Base-by-base conservation (phyloP, 1,139 yeast genomes). In the Scheffersomyces quercinus region DNA sequence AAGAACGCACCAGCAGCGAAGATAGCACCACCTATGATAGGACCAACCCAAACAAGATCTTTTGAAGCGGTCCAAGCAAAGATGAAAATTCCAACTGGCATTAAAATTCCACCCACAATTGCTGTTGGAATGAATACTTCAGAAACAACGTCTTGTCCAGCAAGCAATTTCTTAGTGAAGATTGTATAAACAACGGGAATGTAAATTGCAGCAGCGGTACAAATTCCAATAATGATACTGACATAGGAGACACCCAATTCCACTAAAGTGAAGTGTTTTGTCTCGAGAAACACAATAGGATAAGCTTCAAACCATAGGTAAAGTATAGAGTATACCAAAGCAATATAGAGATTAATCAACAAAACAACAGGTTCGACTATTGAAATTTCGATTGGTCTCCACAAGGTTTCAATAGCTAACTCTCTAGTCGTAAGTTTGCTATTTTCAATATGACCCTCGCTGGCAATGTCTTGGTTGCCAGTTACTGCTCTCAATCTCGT, bases 221-320 rank as follows among this genome's bases (percentile, higher is more conserved):
- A 29, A 36, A 73, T 65, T 30, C 85, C 85, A 30, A 76, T 64
- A 47, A 72, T 57, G 39, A 79, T 63, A 20, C 76, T 61, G 29
- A 75, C 36, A 54, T 71, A 82, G 3, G 79, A 60, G 4, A 68
- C 63, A 24, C 85, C 86, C 55, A 66, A 56, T 41, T 76, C 75
- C 14, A 81, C 66, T 35, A 68, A 52, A n/a, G 80, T 74, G 59
- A 82, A 82, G 39, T 68, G 57, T 50, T 77, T 68, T 30, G 68
- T 56, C 4, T 67, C 77, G 8, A 52, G 43, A 49, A 75, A 81
- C 1, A 79, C 81, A 40, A 81, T 68, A 7, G 88, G 87, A 59
- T 79, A 77, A 0, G 82, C 83, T 58, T 82, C 87, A 52, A 82
- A 79, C 71, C 78, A 82, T 39, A 81, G 64, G 55, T 81, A 82